Evolutionary conservation across 768 basidiomycete genomes (phyloP).

Genomic region (Psilocybe subaeruginosa): DNA sequence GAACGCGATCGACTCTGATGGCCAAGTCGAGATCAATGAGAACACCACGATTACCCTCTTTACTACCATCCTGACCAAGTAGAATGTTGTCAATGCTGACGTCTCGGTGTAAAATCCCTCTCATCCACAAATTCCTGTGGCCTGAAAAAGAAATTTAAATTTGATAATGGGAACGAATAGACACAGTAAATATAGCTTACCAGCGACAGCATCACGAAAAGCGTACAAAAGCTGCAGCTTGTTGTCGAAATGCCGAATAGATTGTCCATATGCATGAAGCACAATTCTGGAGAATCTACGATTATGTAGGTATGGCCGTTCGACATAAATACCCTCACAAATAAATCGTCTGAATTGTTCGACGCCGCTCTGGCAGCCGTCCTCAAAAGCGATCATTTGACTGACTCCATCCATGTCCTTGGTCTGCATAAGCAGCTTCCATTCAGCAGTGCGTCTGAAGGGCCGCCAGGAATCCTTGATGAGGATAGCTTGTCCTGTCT

Average conservation of each 20-base stretch:
- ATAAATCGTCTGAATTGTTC: no score
- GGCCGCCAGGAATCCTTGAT: constrained; percentile 12
- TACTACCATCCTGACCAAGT: not conserved
- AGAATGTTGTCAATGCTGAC: constrained; percentile 16
- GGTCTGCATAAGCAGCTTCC: not conserved
- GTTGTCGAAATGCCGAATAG: constrained; percentile 1
- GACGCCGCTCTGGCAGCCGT: no score
- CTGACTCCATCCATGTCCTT: constrained; percentile 1
- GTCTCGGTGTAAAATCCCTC: constrained; percentile 16
- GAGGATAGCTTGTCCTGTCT: constrained; percentile 4
- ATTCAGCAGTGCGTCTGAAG: not conserved
- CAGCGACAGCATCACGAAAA: constrained; percentile 13
- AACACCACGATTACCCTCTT: constrained; percentile 6
- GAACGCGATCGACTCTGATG: not conserved
- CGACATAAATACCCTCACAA: no score
- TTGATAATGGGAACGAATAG: no score
- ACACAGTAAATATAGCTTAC: not conserved
- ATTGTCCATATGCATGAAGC: constrained; percentile 10
- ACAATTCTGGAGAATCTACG: constrained; percentile 7
- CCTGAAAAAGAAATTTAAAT: not conserved
- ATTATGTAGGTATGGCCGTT: not conserved
- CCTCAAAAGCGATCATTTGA: constrained; percentile 1
- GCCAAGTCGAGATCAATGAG: constrained; percentile 20
- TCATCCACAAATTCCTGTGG: constrained; percentile 1
- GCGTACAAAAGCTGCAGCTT: constrained; percentile 5